phyloP scores from a whole-genome alignment of 495 filamentous ascomycete species.

The Neurospora sp. region DNA sequence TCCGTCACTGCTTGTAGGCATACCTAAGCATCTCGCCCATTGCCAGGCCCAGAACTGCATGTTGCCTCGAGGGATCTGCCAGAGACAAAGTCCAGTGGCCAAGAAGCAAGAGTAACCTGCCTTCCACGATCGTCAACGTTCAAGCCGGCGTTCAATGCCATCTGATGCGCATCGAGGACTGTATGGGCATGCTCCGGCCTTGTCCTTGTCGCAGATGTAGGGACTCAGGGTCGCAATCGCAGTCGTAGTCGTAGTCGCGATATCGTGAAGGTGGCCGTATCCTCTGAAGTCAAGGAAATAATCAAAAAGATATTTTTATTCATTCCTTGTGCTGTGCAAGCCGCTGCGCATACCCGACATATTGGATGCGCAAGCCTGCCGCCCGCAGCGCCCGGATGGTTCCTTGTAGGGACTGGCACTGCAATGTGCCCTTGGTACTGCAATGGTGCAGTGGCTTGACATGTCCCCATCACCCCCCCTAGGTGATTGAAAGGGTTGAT shows the following conservation, averaged over 20 bases:
- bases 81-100: background rate
- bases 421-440: conserved; percentile 6
- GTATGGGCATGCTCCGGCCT: background rate
- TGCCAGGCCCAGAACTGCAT: background rate
- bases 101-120: background rate
- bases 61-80: background rate
- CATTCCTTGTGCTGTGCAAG: conserved; percentile 16
- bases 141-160: background rate
- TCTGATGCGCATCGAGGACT: background rate
- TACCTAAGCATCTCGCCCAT: background rate
- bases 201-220: background rate
- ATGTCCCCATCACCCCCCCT: background rate
- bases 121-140: background rate
- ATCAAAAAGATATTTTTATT: conserved; percentile 25
- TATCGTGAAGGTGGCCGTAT: conserved; percentile 7
- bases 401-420: background rate
- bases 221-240: background rate
- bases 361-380: conserved; percentile 15
- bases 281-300: background rate
- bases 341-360: conserved; percentile 20
- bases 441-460: conserved; percentile 15
- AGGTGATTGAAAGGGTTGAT: background rate
- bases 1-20: conserved; percentile 1
- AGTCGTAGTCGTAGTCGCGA: background rate
- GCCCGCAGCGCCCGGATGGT: conserved; percentile 6